A percentile compares a stretch with the other conserved stretches of the same genome.
Conservation (phyloP, 495 filamentous ascomycete genomes). For the Podospora pseudocomata region DNA sequence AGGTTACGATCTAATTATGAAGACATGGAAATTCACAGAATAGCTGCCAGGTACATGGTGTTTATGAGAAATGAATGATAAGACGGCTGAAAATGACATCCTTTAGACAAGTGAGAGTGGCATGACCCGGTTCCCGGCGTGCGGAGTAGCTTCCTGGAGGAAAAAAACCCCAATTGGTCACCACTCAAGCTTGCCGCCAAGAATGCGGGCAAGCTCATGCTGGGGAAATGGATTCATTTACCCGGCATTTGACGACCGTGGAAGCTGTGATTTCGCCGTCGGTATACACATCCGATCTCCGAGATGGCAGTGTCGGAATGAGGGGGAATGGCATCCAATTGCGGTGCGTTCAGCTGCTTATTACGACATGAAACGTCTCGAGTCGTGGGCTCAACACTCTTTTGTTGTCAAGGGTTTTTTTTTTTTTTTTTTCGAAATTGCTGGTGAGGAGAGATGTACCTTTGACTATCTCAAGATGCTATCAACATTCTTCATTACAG, state of each 20-base stretch:
- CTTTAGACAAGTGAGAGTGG: background rate
- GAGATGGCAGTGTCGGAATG: background rate
- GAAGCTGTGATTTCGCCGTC: background rate
- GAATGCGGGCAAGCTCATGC: background rate
- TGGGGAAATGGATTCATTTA: background rate
- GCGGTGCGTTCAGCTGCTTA: background rate
- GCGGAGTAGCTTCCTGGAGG: background rate
- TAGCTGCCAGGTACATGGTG: background rate
- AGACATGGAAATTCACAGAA: background rate
- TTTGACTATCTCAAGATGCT: background rate
- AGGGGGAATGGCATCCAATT: background rate
- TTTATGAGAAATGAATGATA: background rate
- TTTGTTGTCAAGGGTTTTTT: background rate
- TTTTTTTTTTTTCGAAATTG: background rate
- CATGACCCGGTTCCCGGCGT: background rate
- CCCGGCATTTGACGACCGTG: background rate
- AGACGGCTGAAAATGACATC: background rate
- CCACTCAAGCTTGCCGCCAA: background rate
- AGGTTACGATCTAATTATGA: background rate
- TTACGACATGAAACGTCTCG: background rate
- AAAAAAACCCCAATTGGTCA: background rate
- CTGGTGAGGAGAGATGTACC: background rate
- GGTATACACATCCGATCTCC: background rate
- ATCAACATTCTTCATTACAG: background rate
- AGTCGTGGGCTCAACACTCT: background rate